Conservation (phyloP, 139 green algal species). For the Chlorella sorokiniana region DNA sequence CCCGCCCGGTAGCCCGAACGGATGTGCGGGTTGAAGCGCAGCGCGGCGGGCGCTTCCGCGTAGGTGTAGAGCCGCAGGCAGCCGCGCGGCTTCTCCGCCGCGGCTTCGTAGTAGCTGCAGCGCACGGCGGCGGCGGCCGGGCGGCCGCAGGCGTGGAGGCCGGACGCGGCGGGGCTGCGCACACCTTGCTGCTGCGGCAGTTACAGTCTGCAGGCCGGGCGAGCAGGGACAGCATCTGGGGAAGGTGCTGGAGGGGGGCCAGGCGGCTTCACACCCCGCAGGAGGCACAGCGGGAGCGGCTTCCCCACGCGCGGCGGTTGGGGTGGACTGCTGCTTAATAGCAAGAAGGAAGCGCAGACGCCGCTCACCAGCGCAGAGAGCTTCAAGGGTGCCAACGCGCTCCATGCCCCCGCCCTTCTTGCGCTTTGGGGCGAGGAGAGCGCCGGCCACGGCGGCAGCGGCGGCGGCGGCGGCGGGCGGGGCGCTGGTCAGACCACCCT, state of each 20-base stretch:
- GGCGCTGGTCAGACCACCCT: neutral
- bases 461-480: too few species aligned
- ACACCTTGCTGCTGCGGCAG: slow-evolving; percentile 9
- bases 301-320: too few species aligned
- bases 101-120: slow-evolving; percentile 16
- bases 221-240: neutral
- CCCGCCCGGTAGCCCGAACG: slow-evolving; percentile 51
- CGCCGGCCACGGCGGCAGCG: too few species aligned
- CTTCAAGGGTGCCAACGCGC: neutral
- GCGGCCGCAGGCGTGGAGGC: too few species aligned
- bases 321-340: too few species aligned
- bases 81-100: neutral
- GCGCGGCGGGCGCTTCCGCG: slow-evolving; percentile 41
- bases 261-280: too few species aligned
- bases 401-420: neutral
- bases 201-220: slow-evolving; percentile 16
- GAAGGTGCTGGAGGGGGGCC: too few species aligned
- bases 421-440: neutral
- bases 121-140: neutral
- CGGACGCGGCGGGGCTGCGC: neutral
- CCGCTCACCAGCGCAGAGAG: neutral
- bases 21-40: slow-evolving; percentile 61
- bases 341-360: too few species aligned
- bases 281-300: too few species aligned
- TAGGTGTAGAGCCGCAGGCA: slow-evolving; percentile 39